Evolutionary conservation across 345 rosid species (phyloP).

Genomic region (Hypericum androsaemum): DNA sequence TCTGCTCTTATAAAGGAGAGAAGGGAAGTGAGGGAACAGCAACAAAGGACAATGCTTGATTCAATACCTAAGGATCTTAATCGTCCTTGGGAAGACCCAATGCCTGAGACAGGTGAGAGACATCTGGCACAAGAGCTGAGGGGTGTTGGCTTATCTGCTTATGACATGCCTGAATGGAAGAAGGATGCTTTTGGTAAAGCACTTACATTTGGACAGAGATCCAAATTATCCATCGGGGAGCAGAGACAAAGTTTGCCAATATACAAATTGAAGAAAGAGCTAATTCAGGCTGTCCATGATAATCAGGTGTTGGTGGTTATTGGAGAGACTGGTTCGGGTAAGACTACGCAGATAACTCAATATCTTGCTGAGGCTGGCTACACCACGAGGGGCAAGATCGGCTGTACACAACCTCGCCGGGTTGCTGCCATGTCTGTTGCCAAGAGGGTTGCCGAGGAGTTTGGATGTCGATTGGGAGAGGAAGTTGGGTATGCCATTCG

Average conservation of each 20-base stretch:
- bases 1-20: conserved; percentile 83
- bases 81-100: conserved; percentile 96
- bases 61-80: conserved; percentile 93
- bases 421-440: conserved; percentile 88
- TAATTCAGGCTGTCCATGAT: conserved; percentile 76
- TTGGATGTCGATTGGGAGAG: conserved; percentile 78
- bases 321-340: conserved; percentile 85
- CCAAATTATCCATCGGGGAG: conserved; percentile 83
- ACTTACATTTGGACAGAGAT: conserved; percentile 65
- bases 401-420: conserved; percentile 86
- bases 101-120: conserved; percentile 88
- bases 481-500: conserved; percentile 84
- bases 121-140: conserved; percentile 90
- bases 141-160: conserved; percentile 83
- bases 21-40: conserved; percentile 73
- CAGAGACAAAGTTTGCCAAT: conserved; percentile 88
- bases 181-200: conserved; percentile 81
- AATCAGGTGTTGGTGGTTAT: conserved; percentile 77
- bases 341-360: conserved; percentile 81
- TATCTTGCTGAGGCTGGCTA: conserved; percentile 77
- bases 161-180: conserved; percentile 93
- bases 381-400: conserved; percentile 66
- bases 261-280: conserved; percentile 74
- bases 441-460: conserved; percentile 84
- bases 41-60: conserved; percentile 86